A percentile compares a stretch with the other conserved stretches of the same genome.
phyloP scores from a whole-genome alignment of 1,284 basidiomycete genomes.

The Tetrapyrgos nigripes region DNA sequence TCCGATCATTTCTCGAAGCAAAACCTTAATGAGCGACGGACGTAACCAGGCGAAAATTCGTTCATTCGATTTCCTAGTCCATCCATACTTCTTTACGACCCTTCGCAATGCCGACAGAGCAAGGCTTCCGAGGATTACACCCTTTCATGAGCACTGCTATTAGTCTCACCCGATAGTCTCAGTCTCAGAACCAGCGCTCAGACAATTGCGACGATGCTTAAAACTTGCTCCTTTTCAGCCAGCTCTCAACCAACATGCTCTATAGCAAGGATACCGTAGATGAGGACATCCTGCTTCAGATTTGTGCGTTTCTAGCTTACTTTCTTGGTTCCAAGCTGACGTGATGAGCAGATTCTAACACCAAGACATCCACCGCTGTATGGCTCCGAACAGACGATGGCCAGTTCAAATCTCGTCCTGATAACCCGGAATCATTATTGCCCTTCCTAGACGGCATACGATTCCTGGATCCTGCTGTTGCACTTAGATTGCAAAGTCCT shows the following conservation, averaged over 20 bases:
- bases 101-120: no score
- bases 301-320: neutral
- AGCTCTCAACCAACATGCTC: neutral
- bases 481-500: slow-evolving; percentile 81
- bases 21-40: no score
- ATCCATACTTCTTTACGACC: no score
- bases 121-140: no score
- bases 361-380: slow-evolving; percentile 57
- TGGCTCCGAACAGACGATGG: slow-evolving; percentile 68
- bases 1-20: no score
- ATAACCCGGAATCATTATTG: slow-evolving; percentile 72
- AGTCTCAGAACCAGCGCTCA: neutral
- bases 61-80: no score
- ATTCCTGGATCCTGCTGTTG: slow-evolving; percentile 80
- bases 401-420: slow-evolving; percentile 75
- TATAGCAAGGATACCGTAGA: no score
- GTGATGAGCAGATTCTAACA: neutral
- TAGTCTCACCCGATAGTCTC: neutral
- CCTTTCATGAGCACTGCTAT: no score
- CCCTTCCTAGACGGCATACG: slow-evolving; percentile 77
- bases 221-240: neutral
- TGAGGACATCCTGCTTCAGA: neutral
- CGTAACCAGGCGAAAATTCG: no score
- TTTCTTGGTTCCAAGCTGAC: neutral
- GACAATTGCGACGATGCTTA: neutral